Evolutionary conservation across 2,329 filamentous ascomycete species (phyloP), one percentile per base, ranked within the genome.

Genomic region (Mycocentrospora acerina): DNA sequence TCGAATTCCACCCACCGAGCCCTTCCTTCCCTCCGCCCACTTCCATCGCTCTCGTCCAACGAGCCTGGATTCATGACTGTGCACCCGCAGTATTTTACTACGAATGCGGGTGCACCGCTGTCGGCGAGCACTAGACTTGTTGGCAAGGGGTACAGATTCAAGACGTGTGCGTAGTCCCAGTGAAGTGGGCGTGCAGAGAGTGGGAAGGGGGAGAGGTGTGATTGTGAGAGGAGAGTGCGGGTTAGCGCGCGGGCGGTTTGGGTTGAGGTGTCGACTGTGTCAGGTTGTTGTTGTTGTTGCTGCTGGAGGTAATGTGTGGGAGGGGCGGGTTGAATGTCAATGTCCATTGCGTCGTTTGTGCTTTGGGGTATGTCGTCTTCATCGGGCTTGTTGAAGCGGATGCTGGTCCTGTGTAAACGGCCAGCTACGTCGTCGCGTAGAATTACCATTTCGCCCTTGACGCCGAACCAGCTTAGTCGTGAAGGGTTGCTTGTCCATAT

Each of bases 61-160:
- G 79, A 77, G 5, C 90, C 89, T 0, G 93, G 90, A 64, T 98
- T 98, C 79, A 98, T 84, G 24, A 96, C 90, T 70, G 93, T 88
- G 60, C 93, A 97, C 0, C 90, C 91, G 67, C 95, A 91, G 60
- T 97, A 97, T 11, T 88, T 95, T 49, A 96, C 74, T 37, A 85
- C 86, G 59, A 95, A 98, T 0, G 89, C 78, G 11, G 87, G 83
- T 8, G 85, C 83, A 28, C 90, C 88, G 0, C 85, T 75, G 68
- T 98, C 93, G 2, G 89, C 84, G 4, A 98, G 70, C 12, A 94
- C 80, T 59, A 97, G 73, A 1, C 87, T 82, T 14, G 88, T 91
- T 2, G 93, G 93, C 18, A 97, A 70, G 7, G 91, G 93, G 64
- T 96, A 97, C 15, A 98, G 71, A 37, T 88, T 85, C 48, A 97